phyloP scores from a whole-genome alignment of 345 rosid genomes.

The Laguncularia racemosa region DNA sequence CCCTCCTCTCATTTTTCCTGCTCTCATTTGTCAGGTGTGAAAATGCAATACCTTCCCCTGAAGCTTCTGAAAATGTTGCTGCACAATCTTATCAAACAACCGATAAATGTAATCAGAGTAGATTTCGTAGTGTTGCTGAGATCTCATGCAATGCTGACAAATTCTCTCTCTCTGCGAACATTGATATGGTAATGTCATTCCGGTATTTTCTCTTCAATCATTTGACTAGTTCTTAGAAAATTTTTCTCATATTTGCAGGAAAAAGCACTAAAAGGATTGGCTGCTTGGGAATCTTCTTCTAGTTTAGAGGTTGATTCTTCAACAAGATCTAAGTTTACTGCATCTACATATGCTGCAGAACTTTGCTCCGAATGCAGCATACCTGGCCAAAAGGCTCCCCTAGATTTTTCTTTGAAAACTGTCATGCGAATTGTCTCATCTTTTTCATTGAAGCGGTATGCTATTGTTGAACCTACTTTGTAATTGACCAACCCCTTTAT shows the following conservation, averaged over 20 bases:
- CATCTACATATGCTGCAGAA: constrained; percentile 23
- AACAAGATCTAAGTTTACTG: constrained; percentile 31
- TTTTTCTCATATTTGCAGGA: constrained; percentile 36
- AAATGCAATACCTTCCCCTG: constrained; percentile 26
- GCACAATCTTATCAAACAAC: constrained; percentile 28
- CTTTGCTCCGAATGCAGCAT: constrained; percentile 45
- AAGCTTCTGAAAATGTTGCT: constrained; percentile 31
- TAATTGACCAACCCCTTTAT: too few species aligned
- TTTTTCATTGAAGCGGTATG: constrained; percentile 66
- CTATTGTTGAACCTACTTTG: too few species aligned
- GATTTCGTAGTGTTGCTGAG: constrained; percentile 73
- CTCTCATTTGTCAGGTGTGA: constrained; percentile 32
- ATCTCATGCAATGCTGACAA: constrained; percentile 63
- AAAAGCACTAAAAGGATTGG: constrained; percentile 83
- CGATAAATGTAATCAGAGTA: constrained; percentile 53
- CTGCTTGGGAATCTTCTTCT: constrained; percentile 37
- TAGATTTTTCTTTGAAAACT: constrained; percentile 88
- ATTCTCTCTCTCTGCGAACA: constrained; percentile 29
- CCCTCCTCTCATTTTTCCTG: neutral
- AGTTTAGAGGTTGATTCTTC: constrained; percentile 24
- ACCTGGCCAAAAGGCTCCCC: constrained; percentile 57
- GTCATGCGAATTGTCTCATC: constrained; percentile 48
- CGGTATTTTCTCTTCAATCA: neutral
- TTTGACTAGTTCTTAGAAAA: constrained; percentile 3
- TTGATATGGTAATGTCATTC: constrained; percentile 74